A percentile compares a stretch with the other conserved stretches of the same genome.
phyloP scores from a whole-genome alignment of 306 rosid genomes.

The Myrica gale region DNA sequence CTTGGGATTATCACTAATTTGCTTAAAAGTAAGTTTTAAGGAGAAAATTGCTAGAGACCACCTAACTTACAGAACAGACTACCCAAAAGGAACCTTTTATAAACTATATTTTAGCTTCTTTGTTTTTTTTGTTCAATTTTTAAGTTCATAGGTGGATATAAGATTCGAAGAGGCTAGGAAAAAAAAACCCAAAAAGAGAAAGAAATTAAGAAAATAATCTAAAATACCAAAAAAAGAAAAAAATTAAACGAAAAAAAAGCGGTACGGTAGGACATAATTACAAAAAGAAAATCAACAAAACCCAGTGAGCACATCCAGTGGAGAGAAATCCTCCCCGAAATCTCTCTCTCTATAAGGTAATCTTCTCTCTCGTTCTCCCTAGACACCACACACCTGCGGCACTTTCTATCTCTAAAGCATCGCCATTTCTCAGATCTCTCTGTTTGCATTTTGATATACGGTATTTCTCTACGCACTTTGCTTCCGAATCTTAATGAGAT shows the following conservation, averaged over 20 bases:
- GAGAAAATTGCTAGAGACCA: no score
- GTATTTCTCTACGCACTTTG: slow-evolving; percentile 1
- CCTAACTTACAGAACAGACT: background rate
- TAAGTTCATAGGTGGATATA: background rate
- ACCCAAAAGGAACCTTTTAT: background rate
- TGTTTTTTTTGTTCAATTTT: background rate
- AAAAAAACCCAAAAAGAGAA: background rate
- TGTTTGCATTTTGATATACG: background rate
- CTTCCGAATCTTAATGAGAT: background rate
- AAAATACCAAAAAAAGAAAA: no score
- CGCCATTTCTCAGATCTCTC: slow-evolving; percentile 28
- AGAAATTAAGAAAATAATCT: background rate
- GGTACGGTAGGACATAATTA: background rate
- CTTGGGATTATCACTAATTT: no score
- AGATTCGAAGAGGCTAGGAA: background rate
- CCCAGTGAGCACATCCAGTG: slow-evolving; percentile 23
- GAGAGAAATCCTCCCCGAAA: slow-evolving; percentile 24
- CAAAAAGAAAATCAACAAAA: slow-evolving; percentile 2
- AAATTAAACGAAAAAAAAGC: background rate
- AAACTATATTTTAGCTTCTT: no score
- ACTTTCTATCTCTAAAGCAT: background rate
- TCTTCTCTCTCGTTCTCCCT: background rate
- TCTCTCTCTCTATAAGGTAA: slow-evolving; percentile 14
- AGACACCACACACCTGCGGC: background rate
- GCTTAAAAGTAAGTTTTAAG: no score